Evolutionary conservation across 257 asterid species (phyloP), one percentile per base, ranked within the genome.

Genomic region (Solanum bukasovii): DNA sequence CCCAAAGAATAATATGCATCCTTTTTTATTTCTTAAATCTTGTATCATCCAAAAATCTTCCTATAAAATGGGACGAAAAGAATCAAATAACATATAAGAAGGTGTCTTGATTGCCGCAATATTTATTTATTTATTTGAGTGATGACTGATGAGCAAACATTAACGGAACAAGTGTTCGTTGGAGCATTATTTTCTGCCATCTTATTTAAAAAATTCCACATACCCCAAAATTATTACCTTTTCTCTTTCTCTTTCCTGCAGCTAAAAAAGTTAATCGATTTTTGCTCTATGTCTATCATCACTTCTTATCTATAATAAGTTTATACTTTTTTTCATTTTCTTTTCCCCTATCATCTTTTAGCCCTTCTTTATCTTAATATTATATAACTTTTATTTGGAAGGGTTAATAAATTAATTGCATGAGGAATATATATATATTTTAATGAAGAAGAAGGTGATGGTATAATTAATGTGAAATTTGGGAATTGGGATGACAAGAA

Each of bases 121-220:
- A 46, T 4, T 23, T 63, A n/a, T 23, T 63, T 63, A 63, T 13
- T 67, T 65, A 59, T 21, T 59, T 21, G 67, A 21, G 34, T 11
- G 42, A 34, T 16, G 63, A 18, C 3, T 10, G 40, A 33, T 73
- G 29, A 73, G 65, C n/a, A 81, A 49, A 81, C 25, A 14, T 16
- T 11, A 25, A 83, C 84, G 73, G 85, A 56, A 84, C 90, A 92
- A 67, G 87, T 90, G 91, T 89, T 78, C 72, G 87, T 90, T 85
- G 33, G 27, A 16, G 49, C 92, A 91, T 90, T 46, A 56, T 77
- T 71, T 56, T 79, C 89, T 82, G 74, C 86, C 31, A 23, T 38
- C 61, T 27, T 63, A 67, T 72, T 21, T 74, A 75, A 46, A 70
- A 70, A 29, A 40, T 88, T 71, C 88, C 83, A 52, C 23, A 35